These are phyloP conservation scores for Dalbergia cochinchinensis DNA, from an alignment of 306 rosid species.

Conservation along the genomic window DNA sequence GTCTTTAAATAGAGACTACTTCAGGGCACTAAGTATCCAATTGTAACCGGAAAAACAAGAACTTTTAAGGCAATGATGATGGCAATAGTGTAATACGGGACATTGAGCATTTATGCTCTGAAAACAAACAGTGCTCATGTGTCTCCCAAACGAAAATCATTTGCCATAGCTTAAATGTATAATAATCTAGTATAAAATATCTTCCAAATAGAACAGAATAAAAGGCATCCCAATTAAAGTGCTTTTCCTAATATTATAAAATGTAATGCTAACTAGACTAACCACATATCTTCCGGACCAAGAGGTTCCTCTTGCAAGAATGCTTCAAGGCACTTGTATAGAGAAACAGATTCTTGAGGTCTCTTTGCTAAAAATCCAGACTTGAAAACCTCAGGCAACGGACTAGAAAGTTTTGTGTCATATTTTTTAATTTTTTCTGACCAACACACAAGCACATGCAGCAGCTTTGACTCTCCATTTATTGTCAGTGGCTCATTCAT, in stretches of 20 bases:
- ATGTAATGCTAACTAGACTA: constrained; percentile 49
- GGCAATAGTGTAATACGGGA: not conserved
- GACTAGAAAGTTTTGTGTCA: constrained; percentile 66
- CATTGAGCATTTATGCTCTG: constrained; percentile 18
- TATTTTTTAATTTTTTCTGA: constrained; percentile 68
- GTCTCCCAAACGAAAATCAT: constrained; percentile 32
- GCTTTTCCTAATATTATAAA: constrained; percentile 32
- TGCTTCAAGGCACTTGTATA: constrained; percentile 96
- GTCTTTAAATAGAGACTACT: constrained; percentile 26
- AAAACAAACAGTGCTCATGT: constrained; percentile 9
- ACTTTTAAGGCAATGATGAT: constrained; percentile 26
- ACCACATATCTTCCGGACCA: constrained; percentile 99
- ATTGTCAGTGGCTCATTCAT: constrained; percentile 64
- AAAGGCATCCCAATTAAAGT: constrained; percentile 37
- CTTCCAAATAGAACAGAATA: constrained; percentile 30
- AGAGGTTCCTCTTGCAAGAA: constrained; percentile 98
- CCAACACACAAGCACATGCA: constrained; percentile 87
- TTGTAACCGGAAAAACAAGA: constrained; percentile 7
- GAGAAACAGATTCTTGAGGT: constrained; percentile 85
- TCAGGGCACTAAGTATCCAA: constrained; percentile 36
- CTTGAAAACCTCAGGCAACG: constrained; percentile 94
- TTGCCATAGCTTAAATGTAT: constrained; percentile 38
- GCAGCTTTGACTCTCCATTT: constrained; percentile 55
- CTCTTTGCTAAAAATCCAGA: constrained; percentile 69
- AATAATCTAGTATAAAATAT: constrained; percentile 29